Conservation (phyloP, 108 stramenopile genomes). For the Cyclostephanos invisitatus region DNA sequence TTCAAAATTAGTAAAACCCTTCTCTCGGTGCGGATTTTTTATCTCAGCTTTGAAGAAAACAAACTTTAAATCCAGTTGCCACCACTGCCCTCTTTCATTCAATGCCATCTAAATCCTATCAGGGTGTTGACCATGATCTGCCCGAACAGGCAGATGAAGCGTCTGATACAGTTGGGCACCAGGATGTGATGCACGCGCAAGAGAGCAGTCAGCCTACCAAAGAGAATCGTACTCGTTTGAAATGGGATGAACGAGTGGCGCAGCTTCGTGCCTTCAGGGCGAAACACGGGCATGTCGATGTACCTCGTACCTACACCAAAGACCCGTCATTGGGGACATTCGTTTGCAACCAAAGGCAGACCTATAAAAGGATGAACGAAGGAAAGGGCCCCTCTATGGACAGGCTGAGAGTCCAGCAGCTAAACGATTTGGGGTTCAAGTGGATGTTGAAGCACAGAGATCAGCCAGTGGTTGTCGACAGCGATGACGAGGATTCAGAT, state of each 20-base stretch:
- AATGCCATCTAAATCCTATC: background rate
- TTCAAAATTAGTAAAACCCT: too few species aligned
- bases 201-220: constrained; percentile 4
- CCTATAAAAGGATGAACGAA: constrained; percentile 24
- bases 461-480: constrained; percentile 19
- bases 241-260: constrained; percentile 22
- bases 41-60: too few species aligned
- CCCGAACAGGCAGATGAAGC: background rate
- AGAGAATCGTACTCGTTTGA: constrained; percentile 12
- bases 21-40: too few species aligned
- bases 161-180: background rate
- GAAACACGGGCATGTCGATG: constrained; percentile 31
- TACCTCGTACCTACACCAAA: constrained; percentile 20
- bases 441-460: constrained; percentile 16
- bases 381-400: constrained; percentile 24
- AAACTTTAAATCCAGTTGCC: too few species aligned
- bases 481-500: background rate
- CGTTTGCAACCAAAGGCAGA: constrained; percentile 26
- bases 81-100: background rate
- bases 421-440: constrained; percentile 14
- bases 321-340: constrained; percentile 23
- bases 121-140: background rate
- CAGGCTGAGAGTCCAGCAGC: constrained; percentile 7
- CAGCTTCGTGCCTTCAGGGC: constrained; percentile 21
- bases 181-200: constrained; percentile 20